These are phyloP conservation scores for Aspergillus baeticus DNA, from an alignment of 495 filamentous ascomycete species.

Conservation along the genomic window DNA sequence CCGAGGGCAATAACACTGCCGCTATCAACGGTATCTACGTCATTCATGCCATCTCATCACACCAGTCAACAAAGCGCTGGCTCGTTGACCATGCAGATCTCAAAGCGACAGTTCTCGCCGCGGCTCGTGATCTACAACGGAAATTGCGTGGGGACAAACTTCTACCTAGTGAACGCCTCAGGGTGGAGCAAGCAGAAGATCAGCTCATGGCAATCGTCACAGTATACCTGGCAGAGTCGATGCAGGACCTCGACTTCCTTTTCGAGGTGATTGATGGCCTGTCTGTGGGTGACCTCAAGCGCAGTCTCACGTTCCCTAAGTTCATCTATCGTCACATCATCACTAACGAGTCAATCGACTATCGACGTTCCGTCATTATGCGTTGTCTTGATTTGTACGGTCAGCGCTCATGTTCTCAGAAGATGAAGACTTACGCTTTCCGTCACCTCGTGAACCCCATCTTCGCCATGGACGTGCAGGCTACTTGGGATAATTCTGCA, in stretches of 20 bases:
- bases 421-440: constrained; percentile 89
- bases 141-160: constrained; percentile 68
- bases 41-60: constrained; percentile 67
- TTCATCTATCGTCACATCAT: constrained; percentile 89
- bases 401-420: constrained; percentile 71
- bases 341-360: constrained; percentile 80
- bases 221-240: constrained; percentile 68
- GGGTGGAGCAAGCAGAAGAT: constrained; percentile 83
- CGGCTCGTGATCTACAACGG: constrained; percentile 71
- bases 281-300: constrained; percentile 77
- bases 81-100: constrained; percentile 74
- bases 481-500: constrained; percentile 45
- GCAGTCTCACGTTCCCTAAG: constrained; percentile 67
- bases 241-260: constrained; percentile 82
- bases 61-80: constrained; percentile 59
- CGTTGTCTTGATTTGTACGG: constrained; percentile 88
- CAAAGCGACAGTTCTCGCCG: constrained; percentile 63
- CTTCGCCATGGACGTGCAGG: constrained; percentile 91
- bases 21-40: constrained; percentile 87
- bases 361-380: constrained; percentile 79
- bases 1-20: constrained; percentile 65
- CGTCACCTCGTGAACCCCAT: constrained; percentile 94
- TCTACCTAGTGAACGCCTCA: constrained; percentile 70
- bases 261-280: constrained; percentile 83
- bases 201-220: constrained; percentile 86